Evolutionary conservation across 2,329 filamentous ascomycete species (phyloP), one percentile per base, ranked within the genome.

Genomic region (Fusarium sp.): DNA sequence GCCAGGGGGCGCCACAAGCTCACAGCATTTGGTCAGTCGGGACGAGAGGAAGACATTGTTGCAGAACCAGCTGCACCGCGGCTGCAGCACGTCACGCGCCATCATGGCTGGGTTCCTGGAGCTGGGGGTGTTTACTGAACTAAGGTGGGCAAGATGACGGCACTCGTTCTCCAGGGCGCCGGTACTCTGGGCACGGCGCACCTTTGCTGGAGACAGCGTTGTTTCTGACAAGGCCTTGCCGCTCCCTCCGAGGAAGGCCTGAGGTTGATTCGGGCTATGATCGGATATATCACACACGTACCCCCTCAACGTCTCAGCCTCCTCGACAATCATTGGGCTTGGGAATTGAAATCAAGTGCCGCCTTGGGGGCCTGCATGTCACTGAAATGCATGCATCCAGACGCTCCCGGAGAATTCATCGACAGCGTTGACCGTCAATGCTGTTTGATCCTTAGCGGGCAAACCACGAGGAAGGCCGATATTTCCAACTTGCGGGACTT

Each of bases 11-110:
- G 54, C 60, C 63, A 66, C 60, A 63, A 38, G 46, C 59, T 49
- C 38, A 50, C 38, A 54, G 49, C 29, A 54, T 36, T 11, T 50
- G 29, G 42, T 34, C 31, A 34, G 36, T 49, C 29, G 50, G 25
- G 51, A 31, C 20, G 18, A 55, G 49, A 46, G 55, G 49, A 53
- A 42, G 38, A 53, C 50, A 36, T 34, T 38, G 42, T 56, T 59
- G 31, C 38, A 65, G 18, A 58, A 23, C 57, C 46, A 55, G 40
- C 58, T 58, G 31, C 51, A 61, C 50, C 62, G 27, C 64, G 58
- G 54, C 62, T 54, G 36, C 51, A 62, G 40, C 46, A 50, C 58
- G 58, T 67, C 62, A 67, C 62, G 64, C 64, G 64, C 49, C 38
- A 56, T 56, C 50, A 55, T 55, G 42, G 42, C 42, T 46, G 42